Base-by-base conservation (phyloP, 805 yeast species). In the Starmerella kuoi region DNA sequence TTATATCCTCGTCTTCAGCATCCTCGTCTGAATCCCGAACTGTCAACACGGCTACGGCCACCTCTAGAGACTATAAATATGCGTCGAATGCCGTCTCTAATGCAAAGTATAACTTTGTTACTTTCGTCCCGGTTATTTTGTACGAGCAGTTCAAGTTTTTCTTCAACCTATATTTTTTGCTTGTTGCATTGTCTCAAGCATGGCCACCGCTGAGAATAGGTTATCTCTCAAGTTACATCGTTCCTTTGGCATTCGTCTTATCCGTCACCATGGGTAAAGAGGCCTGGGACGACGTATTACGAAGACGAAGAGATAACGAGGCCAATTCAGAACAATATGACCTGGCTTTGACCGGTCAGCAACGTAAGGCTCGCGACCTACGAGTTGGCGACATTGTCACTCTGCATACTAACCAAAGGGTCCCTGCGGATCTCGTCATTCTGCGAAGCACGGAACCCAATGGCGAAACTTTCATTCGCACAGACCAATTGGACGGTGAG, bases 401-500 rank as follows among this genome's bases (percentile, higher is more conserved):
- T 46, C 55, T 91, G 12, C 77, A 79, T 51, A 88, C 87, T 53
- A 93, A 81, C 55, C 76, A 73, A 44, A 73, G 98, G 41, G 74
- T 91, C 2, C 99, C 99, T 0, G 97, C 98, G 0, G 99, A 91
- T 61, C 70, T 86, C 76, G 65, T 91, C 6, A 61, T 91, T 22
- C 63, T 91, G 34, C 93, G 84, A 57, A 78, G 95, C 1, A 77
- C 85, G 43, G 95, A 84, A 57, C 61, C 66, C 3, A 57, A 68
- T 2, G 96, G 95, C 6, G 99, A 91, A 57, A 72, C 87, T 2
- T 91, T 93, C 55, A 83, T 91, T 50, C 82, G 94, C 55, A 91
- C 99, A 0, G 99, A 91, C 65, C 99, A 91, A 63, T 67, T 91
- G 38, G 99, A 91, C 61, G 99, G 99, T 57, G 99, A 91, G 61